Evolutionary conservation across 306 rosid genomes (phyloP), one percentile per base, ranked within the genome.

Genomic region (Vigna trinervia): DNA sequence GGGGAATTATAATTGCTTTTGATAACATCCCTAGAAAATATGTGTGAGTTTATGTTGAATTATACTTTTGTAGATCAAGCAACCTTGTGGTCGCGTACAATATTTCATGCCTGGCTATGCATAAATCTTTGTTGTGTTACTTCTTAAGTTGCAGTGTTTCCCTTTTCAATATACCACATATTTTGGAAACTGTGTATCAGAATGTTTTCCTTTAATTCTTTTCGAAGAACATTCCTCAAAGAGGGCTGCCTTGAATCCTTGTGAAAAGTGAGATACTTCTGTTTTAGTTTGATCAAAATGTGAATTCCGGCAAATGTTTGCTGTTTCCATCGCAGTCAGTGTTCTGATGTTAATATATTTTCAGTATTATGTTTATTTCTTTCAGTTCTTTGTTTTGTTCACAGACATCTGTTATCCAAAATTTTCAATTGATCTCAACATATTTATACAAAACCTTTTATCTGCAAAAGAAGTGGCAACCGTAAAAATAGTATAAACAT

Each of bases 191-290:
- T 13, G 46, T 32, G 28, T 41, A 11, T 71, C 36, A 39, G 11
- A 69, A 22, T 71, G 14, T 15, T 4, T 34, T 30, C 11, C 56
- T 43, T 32, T 5, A 0, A 62, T 3, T 12, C 14, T 20, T 61
- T 36, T 19, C 4, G 10, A 54, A 36, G 23, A 51, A 38, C 2
- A 59, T 11, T 22, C 4, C 22, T 60, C 47, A 1, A 4, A 69
- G n/a, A 36, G 62, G 46, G 59, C 13, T 54, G 46, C 41, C 0
- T 23, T 67, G 47, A 60, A 3, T 14, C 67, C 45, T 28, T 30
- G 67, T 75, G 50, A 61, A 75, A 81, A 30, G 13, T 43, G 23
- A 70, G 56, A 76, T 70, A 13, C 20, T 48, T 71, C 3, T 28
- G 41, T 39, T 51, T 23, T n/a, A 22, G 22, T 15, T 26, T 67